Base-by-base conservation (phyloP, 768 basidiomycete species). In the Kwoniella mangroviensis region DNA sequence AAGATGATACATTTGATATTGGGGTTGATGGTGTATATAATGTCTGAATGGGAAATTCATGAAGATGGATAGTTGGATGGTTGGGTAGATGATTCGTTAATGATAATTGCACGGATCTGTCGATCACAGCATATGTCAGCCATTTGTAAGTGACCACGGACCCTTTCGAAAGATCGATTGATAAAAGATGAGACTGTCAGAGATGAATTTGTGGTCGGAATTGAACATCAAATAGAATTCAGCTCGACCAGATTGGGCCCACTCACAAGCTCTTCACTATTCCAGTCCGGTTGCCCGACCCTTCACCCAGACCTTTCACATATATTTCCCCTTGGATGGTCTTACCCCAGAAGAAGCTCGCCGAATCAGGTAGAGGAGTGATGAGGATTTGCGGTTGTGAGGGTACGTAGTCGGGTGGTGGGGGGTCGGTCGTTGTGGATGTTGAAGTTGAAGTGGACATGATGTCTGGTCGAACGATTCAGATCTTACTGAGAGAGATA, bases 241-340 rank as follows among this genome's bases (percentile, higher is more conserved):
- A 34, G 15, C 7, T 11, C 17, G 21, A 21, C 40, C 22, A 61
- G 40, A 19, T 26, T n/a, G n/a, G n/a, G n/a, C 19, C 1, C 4
- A 73, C 75, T 72, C 43, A 76, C 74, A 73, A 54, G 3, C 58
- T 53, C 42, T 74, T 62, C 11, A 80, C 79, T 12, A 68, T 54
- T 55, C 71, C 70, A 17, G 60, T 55, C 24, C 55, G 22, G 13
- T 56, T 54, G 21, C 72, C 60, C 42, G 70, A 53, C n/a, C 58
- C 59, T 42, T 76, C 70, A 3, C 79, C 75, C 11, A 81, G 41
- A 19, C 81, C 81, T 61, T 82, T 82, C 34, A 82, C 81, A 62
- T 76, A 82, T 34, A 82, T 72, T 56, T 81, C 77, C 6, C 81
- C 81, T 56, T 80, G 78, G 51, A 82, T 75, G 3, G 74, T 73